A percentile compares a stretch with the other conserved stretches of the same genome.
These are phyloP conservation scores for Bipolaris bicolor DNA, from an alignment of 2,329 filamentous ascomycete species.

Conservation along the genomic window DNA sequence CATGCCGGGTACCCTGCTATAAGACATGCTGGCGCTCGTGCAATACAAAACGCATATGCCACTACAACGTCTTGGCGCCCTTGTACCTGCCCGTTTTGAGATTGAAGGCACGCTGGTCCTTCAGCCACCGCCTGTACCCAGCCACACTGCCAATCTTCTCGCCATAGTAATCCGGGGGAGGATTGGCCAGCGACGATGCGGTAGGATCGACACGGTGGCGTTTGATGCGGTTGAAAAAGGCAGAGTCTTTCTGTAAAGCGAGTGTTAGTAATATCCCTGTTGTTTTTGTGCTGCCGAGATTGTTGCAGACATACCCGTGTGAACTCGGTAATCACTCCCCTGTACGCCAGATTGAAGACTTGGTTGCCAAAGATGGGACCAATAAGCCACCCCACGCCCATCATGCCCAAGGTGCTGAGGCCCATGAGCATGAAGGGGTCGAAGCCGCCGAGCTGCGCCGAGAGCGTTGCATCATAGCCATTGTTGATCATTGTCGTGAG, in stretches of 20 bases:
- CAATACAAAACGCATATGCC: neutral
- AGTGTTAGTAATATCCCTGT: neutral
- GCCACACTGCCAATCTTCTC: slow-evolving; percentile 95
- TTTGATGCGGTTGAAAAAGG: slow-evolving; percentile 92
- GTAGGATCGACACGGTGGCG: slow-evolving; percentile 90
- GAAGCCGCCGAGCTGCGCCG: slow-evolving; percentile 77
- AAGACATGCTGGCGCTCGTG: neutral
- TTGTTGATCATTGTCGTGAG: slow-evolving; percentile 71
- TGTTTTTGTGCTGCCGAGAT: no score
- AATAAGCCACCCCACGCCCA: slow-evolving; percentile 83
- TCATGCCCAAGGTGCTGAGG: slow-evolving; percentile 75
- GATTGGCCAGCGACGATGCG: slow-evolving; percentile 87
- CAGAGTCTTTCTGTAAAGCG: slow-evolving; percentile 81
- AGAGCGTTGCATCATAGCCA: slow-evolving; percentile 70
- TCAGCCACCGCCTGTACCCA: slow-evolving; percentile 93
- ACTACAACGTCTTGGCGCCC: slow-evolving; percentile 11
- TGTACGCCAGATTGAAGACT: slow-evolving; percentile 78
- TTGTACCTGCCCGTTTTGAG: slow-evolving; percentile 70
- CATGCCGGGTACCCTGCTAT: neutral
- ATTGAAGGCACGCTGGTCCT: slow-evolving; percentile 96
- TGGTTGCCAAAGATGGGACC: slow-evolving; percentile 83
- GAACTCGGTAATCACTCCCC: slow-evolving; percentile 74
- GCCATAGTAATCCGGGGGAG: slow-evolving; percentile 96
- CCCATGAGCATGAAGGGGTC: slow-evolving; percentile 89
- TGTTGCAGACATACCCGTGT: slow-evolving; percentile 60